Percentiles rank a stretch among this genome's conserved stretches.
Conservation (phyloP, 2,329 filamentous ascomycete genomes). For the Stagonosporopsis tanaceti region DNA sequence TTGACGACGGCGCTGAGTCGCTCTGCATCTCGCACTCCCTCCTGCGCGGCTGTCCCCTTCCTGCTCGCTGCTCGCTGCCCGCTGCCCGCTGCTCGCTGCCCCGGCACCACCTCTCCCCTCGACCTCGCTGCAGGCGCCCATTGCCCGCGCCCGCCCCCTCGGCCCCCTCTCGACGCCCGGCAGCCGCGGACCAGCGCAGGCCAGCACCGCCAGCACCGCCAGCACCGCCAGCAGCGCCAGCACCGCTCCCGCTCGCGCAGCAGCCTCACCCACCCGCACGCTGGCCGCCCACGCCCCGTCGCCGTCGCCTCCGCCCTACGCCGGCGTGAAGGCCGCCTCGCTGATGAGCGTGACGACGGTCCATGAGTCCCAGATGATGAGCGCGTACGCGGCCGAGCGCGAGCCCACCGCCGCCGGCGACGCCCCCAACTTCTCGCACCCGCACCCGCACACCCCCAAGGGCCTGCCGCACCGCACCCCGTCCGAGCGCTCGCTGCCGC, state of each 20-base stretch:
- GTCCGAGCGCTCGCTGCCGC: conserved; percentile 34
- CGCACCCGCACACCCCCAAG: conserved; percentile 46
- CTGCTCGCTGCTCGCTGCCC: background rate
- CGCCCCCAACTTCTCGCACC: conserved; percentile 21
- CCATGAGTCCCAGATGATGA: conserved; percentile 56
- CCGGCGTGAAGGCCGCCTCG: conserved; percentile 38
- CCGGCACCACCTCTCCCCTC: conserved; percentile 1
- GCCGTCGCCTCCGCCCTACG: conserved; percentile 37
- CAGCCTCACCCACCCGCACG: conserved; percentile 26
- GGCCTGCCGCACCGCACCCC: conserved; percentile 37
- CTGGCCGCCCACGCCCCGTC: conserved; percentile 39
- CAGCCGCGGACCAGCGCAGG: background rate
- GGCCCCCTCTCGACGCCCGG: background rate
- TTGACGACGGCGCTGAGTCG: conserved; percentile 12
- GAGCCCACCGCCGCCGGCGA: conserved; percentile 34
- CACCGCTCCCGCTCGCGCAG: conserved; percentile 23
- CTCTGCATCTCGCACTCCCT: background rate
- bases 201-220: conserved; percentile 4
- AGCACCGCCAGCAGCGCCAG: conserved; percentile 21
- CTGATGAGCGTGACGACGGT: conserved; percentile 43
- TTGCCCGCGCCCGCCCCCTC: background rate
- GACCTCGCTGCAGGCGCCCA: background rate
- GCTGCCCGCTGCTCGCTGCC: background rate
- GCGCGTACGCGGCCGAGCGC: conserved; percentile 57
- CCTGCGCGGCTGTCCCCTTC: conserved; percentile 12